These are phyloP conservation scores for Colletotrichum abscissum DNA, from an alignment of 2,329 filamentous ascomycete species.

Conservation along the genomic window DNA sequence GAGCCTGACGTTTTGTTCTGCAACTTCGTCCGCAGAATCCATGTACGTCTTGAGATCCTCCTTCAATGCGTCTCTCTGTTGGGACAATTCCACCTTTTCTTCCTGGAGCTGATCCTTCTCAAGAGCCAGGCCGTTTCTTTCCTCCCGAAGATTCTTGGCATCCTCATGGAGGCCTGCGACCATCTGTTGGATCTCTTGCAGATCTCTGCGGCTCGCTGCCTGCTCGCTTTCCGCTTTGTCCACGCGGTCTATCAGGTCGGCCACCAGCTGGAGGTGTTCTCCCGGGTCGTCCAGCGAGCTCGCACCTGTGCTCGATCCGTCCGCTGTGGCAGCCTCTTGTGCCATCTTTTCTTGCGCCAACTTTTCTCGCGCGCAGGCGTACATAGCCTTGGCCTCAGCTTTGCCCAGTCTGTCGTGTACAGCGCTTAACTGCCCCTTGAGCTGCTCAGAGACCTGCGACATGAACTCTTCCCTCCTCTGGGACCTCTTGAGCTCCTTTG, in stretches of 20 bases:
- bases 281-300: background rate
- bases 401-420: background rate
- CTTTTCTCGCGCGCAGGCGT: background rate
- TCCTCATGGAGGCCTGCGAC: background rate
- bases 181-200: background rate
- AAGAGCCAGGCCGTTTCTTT: background rate
- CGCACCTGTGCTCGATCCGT: background rate
- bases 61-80: background rate
- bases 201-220: background rate
- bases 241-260: background rate
- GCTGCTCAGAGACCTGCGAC: background rate
- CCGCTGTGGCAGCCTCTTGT: background rate
- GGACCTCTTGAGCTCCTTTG: background rate
- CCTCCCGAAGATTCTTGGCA: background rate
- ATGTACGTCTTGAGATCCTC: no score
- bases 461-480: background rate
- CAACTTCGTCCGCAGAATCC: background rate
- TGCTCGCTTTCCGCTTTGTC: background rate
- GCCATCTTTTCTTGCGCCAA: background rate
- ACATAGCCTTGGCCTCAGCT: background rate
- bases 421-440: background rate
- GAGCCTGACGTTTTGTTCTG: background rate
- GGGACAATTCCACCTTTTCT: background rate
- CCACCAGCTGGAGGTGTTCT: background rate
- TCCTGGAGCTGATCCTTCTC: background rate